These are phyloP conservation scores for Fraxinus cuspidata DNA, from an alignment of 257 asterid species.

Conservation along the genomic window DNA sequence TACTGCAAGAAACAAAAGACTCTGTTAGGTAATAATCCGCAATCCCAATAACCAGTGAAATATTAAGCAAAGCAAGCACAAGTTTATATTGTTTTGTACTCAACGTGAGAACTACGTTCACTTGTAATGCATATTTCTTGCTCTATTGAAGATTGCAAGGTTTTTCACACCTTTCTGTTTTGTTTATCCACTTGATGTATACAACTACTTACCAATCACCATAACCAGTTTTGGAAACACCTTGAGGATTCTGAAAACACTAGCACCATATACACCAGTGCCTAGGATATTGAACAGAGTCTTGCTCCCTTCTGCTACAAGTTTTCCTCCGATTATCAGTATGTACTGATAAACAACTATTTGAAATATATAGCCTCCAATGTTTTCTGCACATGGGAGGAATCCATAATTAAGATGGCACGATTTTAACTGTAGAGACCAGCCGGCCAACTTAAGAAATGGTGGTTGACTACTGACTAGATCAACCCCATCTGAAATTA, in stretches of 20 bases:
- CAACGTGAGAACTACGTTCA: too few relatives aligned
- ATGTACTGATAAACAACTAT: conserved; percentile 41
- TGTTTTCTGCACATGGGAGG: conserved; percentile 50
- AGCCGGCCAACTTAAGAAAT: neutral
- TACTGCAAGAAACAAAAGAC: conserved; percentile 28
- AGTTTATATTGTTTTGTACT: neutral
- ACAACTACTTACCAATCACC: conserved; percentile 38
- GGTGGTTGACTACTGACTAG: conserved; percentile 11
- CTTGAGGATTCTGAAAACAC: conserved; percentile 38
- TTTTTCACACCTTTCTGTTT: neutral
- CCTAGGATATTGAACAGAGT: conserved; percentile 39
- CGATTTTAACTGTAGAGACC: conserved; percentile 5
- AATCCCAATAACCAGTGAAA: neutral
- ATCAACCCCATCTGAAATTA: conserved; percentile 40
- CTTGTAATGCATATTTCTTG: neutral
- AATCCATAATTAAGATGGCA: conserved; percentile 44
- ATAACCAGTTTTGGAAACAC: conserved; percentile 41
- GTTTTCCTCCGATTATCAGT: conserved; percentile 38
- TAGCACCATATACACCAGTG: conserved; percentile 46
- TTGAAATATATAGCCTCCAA: conserved; percentile 45
- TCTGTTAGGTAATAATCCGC: neutral
- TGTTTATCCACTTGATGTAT: neutral
- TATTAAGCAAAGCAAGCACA: neutral
- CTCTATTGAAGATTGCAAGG: neutral
- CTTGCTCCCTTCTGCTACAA: conserved; percentile 38